phyloP scores from a whole-genome alignment of 2,329 filamentous ascomycete genomes.

The Ceratocystis colombiana region DNA sequence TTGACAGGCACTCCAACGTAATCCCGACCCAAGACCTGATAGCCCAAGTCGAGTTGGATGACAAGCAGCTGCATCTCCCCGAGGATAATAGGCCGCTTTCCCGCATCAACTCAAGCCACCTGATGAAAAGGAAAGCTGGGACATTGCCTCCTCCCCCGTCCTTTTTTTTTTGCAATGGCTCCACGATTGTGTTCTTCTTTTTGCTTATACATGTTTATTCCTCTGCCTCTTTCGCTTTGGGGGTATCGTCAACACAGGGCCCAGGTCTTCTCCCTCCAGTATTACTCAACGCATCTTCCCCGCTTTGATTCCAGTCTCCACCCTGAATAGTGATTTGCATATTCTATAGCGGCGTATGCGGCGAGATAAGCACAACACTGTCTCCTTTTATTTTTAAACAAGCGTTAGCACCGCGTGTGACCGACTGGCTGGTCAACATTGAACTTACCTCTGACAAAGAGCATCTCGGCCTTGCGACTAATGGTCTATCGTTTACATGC shows the following conservation, averaged over 20 bases:
- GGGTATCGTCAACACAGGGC: conserved; percentile 12
- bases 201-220: neutral
- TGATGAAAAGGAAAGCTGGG: too few relatives aligned
- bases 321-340: neutral
- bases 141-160: too few relatives aligned
- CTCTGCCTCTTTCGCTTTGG: neutral
- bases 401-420: neutral
- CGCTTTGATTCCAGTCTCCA: neutral
- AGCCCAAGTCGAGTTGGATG: too few relatives aligned
- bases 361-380: conserved; percentile 62
- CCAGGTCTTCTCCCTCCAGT: neutral
- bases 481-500: conserved; percentile 52
- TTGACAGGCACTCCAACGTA: too few relatives aligned
- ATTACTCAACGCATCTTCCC: neutral
- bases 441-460: conserved; percentile 85
- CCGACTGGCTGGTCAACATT: neutral
- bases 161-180: too few relatives aligned
- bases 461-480: conserved; percentile 96
- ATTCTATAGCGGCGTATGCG: conserved; percentile 40
- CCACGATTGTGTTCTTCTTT: neutral
- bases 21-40: too few relatives aligned
- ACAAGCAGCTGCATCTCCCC: too few relatives aligned
- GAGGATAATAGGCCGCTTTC: too few relatives aligned
- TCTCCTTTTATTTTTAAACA: conserved; percentile 44
- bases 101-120: too few relatives aligned